Evolutionary conservation across 306 rosid genomes (phyloP).

Genomic region (Fagus sylvatica): DNA sequence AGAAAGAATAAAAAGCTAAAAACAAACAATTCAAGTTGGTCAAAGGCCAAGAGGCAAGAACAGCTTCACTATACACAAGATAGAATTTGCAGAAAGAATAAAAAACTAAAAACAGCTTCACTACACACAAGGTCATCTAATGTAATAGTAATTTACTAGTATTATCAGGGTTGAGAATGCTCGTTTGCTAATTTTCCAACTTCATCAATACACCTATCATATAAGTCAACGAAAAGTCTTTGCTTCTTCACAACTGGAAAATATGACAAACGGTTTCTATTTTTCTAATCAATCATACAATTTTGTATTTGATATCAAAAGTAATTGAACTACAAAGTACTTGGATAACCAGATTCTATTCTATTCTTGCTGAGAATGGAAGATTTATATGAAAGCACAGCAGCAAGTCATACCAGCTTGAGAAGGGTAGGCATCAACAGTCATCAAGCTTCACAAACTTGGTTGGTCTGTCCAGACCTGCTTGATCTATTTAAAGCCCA

Average conservation of each 20-base stretch:
- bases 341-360: neutral
- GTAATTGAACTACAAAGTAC: neutral
- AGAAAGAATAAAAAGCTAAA: too few relatives aligned
- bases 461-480: slow-evolving; percentile 6
- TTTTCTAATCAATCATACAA: slow-evolving; percentile 27
- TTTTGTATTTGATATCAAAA: slow-evolving; percentile 14
- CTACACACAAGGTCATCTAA: too few relatives aligned
- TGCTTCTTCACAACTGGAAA: slow-evolving; percentile 16
- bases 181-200: too few relatives aligned
- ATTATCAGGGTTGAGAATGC: too few relatives aligned
- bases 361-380: neutral
- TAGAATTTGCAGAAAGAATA: too few relatives aligned
- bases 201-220: slow-evolving; percentile 3
- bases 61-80: too few relatives aligned
- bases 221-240: slow-evolving; percentile 11
- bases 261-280: slow-evolving; percentile 12
- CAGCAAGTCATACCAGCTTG: neutral
- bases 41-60: too few relatives aligned
- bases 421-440: slow-evolving; percentile 14
- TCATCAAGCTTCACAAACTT: slow-evolving; percentile 1
- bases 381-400: neutral
- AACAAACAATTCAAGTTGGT: too few relatives aligned
- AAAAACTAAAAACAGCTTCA: too few relatives aligned
- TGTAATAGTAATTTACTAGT: too few relatives aligned
- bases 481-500: slow-evolving; percentile 19